Evolutionary conservation across 495 filamentous ascomycete species (phyloP), one percentile per base, ranked within the genome.

Genomic region (Parmelia sp.): DNA sequence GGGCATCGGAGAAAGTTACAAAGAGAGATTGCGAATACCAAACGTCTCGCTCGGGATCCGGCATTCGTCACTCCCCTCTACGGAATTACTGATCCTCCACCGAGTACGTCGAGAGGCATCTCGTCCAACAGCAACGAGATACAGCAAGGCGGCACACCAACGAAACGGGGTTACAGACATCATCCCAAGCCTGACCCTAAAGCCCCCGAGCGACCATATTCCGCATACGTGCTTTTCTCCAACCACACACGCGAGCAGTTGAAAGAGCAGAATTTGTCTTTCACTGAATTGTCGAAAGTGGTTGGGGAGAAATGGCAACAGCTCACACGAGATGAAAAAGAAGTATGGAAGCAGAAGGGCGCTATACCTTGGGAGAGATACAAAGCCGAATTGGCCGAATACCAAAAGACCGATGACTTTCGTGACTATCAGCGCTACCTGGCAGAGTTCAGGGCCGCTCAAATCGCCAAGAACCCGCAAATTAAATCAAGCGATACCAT

Each of bases 1-100:
- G 69, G 68, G 11, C 69, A 71, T 63, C 55, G 69, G 31, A 62
- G 69, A 53, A 70, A 65, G 39, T 51, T 71, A 61, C 69, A 71
- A 60, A 60, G 60, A 47, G 68, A 71, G 56, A 70, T 71, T 60
- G 68, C 65, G 5, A 65, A 65, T 33, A 58, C 64, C 33, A 58
- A 60, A 55, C 31, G 58, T 27, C 49, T 60, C 11, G 56, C 49
- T 42, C 59, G 51, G 17, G 39, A 27, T 27, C 45, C 56, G 23
- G 53, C 60, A 14, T 51, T 59, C 45, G 53, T 60, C 37, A 44
- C 19, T 31, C 60, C 60, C n/a, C 23, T 58, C 14, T 66, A 64
- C 12, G 51, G 59, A 15, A 44, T 45, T 17, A 25, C 31, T 21
- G n/a, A 44, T 27, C 15, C 10, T 21, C 49, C 60, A 57, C 27